Evolutionary conservation across 345 rosid species (phyloP), one percentile per base, ranked within the genome.

Genomic region (Rubroshorea leprosula): DNA sequence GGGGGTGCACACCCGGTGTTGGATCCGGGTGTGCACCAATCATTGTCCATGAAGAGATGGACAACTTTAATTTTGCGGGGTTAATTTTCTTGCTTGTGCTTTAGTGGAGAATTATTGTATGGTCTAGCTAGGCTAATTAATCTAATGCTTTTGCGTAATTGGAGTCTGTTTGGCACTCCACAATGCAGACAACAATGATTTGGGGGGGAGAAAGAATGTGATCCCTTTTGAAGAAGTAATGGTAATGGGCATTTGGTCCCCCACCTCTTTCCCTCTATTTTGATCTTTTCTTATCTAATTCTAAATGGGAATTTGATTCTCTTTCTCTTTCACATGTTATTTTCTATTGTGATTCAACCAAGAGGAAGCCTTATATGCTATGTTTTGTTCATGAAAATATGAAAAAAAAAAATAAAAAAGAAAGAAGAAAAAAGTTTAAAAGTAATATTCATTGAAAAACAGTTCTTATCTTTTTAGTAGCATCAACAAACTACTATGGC

Each of bases 221-320:
- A 73, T 76, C 75, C 79, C 78, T 61, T 73, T 50, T 45, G n/a
- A 22, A 49, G 48, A 66, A 57, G 71, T 64, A 66, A 5, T 50
- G 27, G 20, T 39, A 61, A 56, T 73, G 80, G 78, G 51, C 25
- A 48, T 56, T 63, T 66, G 78, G 78, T 66, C 73, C 78, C 77
- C 72, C 62, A 20, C 58, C 54, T 16, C 55, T 17, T n/a, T 25
- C 25, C 38, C 21, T 31, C 38, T 11, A 0, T 46, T 5, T 18
- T 12, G 47, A 2, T 18, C 26, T 19, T 16, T 21, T 5, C n/a
- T 49, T 16, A 4, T 55, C 21, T 8, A 38, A 41, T 47, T 18
- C 25, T 9, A 54, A 26, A 29, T 38, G 46, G 49, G 71, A 65
- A 70, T 31, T 70, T 10, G 72, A 72, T 67, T 69, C 74, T 52